Base-by-base conservation (phyloP, 2,329 filamentous ascomycete genomes). In the Cytospora piceae region DNA sequence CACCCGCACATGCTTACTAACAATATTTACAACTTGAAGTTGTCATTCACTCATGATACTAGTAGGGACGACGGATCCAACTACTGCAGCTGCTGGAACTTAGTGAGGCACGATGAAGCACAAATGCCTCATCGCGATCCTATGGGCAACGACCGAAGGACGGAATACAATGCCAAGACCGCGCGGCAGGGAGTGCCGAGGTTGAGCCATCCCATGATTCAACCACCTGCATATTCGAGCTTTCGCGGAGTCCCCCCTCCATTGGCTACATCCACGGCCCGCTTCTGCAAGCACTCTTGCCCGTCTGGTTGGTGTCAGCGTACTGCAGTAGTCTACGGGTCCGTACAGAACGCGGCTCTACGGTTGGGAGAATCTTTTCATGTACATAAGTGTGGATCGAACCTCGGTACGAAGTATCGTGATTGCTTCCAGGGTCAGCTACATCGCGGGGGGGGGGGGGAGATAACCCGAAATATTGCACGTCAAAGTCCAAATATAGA, bases 171-270 rank as follows among this genome's bases (percentile, higher is more conserved):
- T 29, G 27, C 27, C 34, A 14, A 46, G n/a, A 46, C n/a, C 42
- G 42, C 42, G 20, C 42, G n/a, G 3, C 17, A 20, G 20, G 42
- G n/a, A 46, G n/a, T 46, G 42, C 42, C 42, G 42, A 46, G n/a
- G 42, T n/a, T 46, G 42, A 9, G 42, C 42, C n/a, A 46, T 46
- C 42, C n/a, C 42, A 46, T 46, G 42, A 46, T 46, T n/a, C 42
- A 46, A 46, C n/a, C 42, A 46, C 42, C 42, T 46, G 42, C 42
- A 46, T 46, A 46, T 8, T 46, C 42, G 20, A n/a, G 42, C 20
- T 46, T 46, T 46, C 42, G 20, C 17, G n/a, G 42, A n/a, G 7
- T n/a, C 5, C 20, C 42, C 42, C 42, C 42, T 46, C 42, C 7
- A 37, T 37, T 37, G 34, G 34, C 34, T 37, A 37, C 11, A 37